Evolutionary conservation across 352 stramenopile species (phyloP).

Genomic region (Globisporangium paddicum): DNA sequence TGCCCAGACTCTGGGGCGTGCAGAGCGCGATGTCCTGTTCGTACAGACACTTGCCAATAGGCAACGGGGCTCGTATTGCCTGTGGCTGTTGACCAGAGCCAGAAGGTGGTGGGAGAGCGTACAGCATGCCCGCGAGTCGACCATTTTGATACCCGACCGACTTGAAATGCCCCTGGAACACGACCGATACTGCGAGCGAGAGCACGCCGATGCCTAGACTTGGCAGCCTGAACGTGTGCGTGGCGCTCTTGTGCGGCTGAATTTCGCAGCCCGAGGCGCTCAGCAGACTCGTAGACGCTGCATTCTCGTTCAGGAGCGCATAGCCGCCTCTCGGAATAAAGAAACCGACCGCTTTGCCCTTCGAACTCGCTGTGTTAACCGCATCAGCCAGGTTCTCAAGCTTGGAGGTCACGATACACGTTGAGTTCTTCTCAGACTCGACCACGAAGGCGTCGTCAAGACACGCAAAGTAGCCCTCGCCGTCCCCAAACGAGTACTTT

Average conservation of each 20-base stretch:
- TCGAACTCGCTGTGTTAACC: constrained; percentile 21
- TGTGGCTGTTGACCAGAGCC: background rate
- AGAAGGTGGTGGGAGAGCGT: constrained; percentile 35
- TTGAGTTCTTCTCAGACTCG: background rate
- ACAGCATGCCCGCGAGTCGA: constrained; percentile 69
- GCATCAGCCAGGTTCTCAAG: constrained; percentile 32
- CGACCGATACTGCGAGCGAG: constrained; percentile 48
- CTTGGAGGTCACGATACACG: constrained; percentile 12
- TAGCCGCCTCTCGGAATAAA: constrained; percentile 17
- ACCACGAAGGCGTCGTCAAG: constrained; percentile 38
- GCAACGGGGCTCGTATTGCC: constrained; percentile 20
- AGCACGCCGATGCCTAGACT: constrained; percentile 33
- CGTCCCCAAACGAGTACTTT: constrained; percentile 71
- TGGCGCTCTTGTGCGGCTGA: constrained; percentile 52
- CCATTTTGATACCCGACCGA: constrained; percentile 69
- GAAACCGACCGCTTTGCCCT: constrained; percentile 9
- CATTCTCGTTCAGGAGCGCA: constrained; percentile 33
- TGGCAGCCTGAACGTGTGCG: constrained; percentile 59
- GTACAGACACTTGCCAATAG: constrained; percentile 55
- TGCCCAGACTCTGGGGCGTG: constrained; percentile 60
- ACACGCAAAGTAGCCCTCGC: constrained; percentile 50
- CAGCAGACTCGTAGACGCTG: constrained; percentile 25
- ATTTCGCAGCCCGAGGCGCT: constrained; percentile 43
- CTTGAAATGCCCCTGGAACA: constrained; percentile 76
- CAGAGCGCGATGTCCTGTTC: constrained; percentile 50